Evolutionary conservation across 306 rosid species (phyloP), one percentile per base, ranked within the genome.

Genomic region (Medicago truncatula): DNA sequence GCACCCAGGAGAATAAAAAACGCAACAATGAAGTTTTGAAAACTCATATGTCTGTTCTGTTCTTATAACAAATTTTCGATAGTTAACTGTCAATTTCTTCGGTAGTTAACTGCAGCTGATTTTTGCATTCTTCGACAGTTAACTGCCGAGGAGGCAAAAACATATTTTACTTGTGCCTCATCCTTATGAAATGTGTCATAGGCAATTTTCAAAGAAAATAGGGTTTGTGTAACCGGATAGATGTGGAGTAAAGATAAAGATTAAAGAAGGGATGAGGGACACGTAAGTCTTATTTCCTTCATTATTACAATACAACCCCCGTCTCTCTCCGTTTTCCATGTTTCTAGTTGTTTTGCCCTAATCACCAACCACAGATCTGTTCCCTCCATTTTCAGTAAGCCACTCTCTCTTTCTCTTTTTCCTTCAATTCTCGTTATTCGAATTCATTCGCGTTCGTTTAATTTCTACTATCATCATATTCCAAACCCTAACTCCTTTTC

Each of bases 321-420:
- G 25, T 34, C 76, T 38, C 40, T 31, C 67, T 28, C 67, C 18
- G 17, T 62, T 54, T 6, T 23, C 47, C 41, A 14, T 71, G 17
- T 62, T 56, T 63, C 16, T 59, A 9, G 52, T 41, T 25, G 2
- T 47, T 39, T 36, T 69, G 80, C 74, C 74, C 81, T 53, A 81
- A 52, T 16, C 75, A 4, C 14, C 64, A 11, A 38, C 40, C 41
- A 5, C 54, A 70, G 77, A 75, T 81, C 84, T 76, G 14, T 76
- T 49, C 41, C 68, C 77, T 62, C 62, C 81, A 28, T 76, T 81
- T 76, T 17, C 77, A 14, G 84, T 76, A 81, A 76, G 78, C 62
- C 5, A 28, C 63, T 14, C 60, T 57, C 28, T 46, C n/a, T 25
- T 9, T 23, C 17, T 31, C 43, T 34, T 61, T 28, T 25, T 54